These are phyloP conservation scores for Rhizopus arrhizus DNA, from an alignment of 371 early-diverging fungal genomes.

Conservation along the genomic window DNA sequence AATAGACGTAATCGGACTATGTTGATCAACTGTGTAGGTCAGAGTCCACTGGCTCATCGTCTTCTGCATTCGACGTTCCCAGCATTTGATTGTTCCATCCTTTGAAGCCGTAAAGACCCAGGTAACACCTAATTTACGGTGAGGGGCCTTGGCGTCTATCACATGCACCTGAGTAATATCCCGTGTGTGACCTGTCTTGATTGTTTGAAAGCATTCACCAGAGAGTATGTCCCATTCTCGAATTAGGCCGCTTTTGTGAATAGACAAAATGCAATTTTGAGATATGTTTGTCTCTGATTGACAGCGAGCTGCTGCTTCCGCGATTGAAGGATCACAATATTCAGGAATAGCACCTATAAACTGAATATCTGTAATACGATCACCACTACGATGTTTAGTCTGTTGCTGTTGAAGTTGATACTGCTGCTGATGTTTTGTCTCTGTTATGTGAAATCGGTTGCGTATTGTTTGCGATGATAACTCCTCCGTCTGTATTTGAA, in stretches of 20 bases:
- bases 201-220: constrained; percentile 33
- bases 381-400: background rate
- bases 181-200: constrained; percentile 26
- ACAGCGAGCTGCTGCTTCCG: no score
- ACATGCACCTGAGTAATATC: constrained; percentile 30
- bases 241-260: constrained; percentile 28
- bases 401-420: background rate
- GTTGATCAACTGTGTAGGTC: constrained; percentile 28
- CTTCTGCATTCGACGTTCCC: constrained; percentile 42
- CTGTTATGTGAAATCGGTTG: background rate
- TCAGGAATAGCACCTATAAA: constrained; percentile 20
- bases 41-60: constrained; percentile 18
- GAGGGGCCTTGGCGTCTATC: constrained; percentile 21
- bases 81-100: constrained; percentile 35
- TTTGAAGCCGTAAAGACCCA: constrained; percentile 37
- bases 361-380: constrained; percentile 23
- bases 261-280: constrained; percentile 30
- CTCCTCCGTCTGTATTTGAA: constrained; percentile 12
- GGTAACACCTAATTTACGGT: constrained; percentile 21
- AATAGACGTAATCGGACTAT: constrained; percentile 29
- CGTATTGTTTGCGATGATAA: background rate
- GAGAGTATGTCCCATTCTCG: constrained; percentile 38
- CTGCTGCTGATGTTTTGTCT: background rate
- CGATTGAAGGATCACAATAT: constrained; percentile 3
- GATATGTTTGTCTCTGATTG: background rate